Base-by-base conservation (phyloP, 2,329 filamentous ascomycete genomes). In the Colletotrichum sp. region DNA sequence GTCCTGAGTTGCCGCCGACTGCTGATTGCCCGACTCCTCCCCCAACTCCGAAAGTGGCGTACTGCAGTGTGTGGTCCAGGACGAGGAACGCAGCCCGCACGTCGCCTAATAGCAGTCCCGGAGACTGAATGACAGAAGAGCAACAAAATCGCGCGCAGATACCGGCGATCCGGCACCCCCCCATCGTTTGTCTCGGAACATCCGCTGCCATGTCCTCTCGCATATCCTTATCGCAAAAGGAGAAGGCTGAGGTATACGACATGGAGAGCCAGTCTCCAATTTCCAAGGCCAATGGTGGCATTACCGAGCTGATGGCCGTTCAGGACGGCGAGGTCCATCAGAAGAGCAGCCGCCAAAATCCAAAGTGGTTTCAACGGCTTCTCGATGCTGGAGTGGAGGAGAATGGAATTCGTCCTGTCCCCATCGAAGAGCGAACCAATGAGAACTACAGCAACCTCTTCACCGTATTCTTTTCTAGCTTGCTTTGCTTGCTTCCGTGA, bases 381-480 rank as follows among this genome's bases (percentile, higher is more conserved):
- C 77, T 87, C 24, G 83, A 86, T 43, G 82, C 81, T 11, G 88
- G 87, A 9, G 81, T 90, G 16, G 88, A 90, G 76, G 84, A 87
- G 73, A 87, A 88, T 73, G 90, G 90, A 6, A 86, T 90, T 77
- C 86, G 85, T 70, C 90, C 90, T 1, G 88, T 92, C 27, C 87
- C 89, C 2, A 74, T 86, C 27, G 86, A 90, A 68, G 83, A 89
- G 74, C 84, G 90, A 55, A 91, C 86, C 2, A 85, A 89, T 74
- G 90, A 83, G 11, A 83, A 85, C 43, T 89, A 89, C 76, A 84
- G 84, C 80, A 89, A 90, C 74, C 83, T 92, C 59, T 92, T 92
- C 78, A 91, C 89, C 5, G 83, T 92, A 29, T 91, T 90, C 84
- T 90, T 91, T 78, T 90, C 88, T 24, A 86, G 90, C 73, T 86